Percentiles rank a stretch among this genome's conserved stretches.
Evolutionary conservation across 768 basidiomycete genomes (phyloP).

Genomic region (Lactifluus subvellereus): DNA sequence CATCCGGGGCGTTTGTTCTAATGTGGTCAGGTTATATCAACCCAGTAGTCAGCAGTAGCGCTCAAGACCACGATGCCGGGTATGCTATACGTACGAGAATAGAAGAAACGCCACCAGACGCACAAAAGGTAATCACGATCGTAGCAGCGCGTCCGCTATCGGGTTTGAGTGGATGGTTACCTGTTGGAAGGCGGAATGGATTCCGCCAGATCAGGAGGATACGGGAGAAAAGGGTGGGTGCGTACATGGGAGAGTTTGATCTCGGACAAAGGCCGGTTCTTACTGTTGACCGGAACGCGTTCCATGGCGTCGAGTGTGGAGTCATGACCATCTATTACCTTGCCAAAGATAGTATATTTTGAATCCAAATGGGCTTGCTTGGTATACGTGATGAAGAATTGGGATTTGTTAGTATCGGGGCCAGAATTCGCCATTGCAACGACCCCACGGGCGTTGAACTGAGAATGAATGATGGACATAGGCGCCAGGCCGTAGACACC

Average conservation of each 20-base stretch:
- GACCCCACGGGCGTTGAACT: conserved; percentile 95
- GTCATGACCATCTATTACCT: conserved; percentile 98
- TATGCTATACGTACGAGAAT: not conserved
- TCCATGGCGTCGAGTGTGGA: conserved; percentile 93
- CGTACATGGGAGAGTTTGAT: conserved; percentile 78
- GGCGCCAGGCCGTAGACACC: not conserved
- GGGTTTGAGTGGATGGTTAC: conserved; percentile 93
- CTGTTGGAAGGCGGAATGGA: conserved; percentile 32
- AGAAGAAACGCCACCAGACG: not conserved
- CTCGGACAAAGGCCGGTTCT: conserved; percentile 82
- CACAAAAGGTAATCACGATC: conserved; percentile 19
- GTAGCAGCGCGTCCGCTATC: conserved; percentile 70
- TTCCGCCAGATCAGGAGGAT: not conserved
- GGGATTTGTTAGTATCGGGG: conserved; percentile 86
- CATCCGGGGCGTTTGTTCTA: too few relatives aligned
- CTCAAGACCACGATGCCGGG: not conserved
- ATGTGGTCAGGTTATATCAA: not conserved
- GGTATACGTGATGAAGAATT: conserved; percentile 85
- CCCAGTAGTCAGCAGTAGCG: not conserved
- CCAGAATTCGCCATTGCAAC: conserved; percentile 99
- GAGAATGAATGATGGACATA: conserved; percentile 4
- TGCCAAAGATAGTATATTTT: conserved; percentile 92
- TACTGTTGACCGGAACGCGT: conserved; percentile 81
- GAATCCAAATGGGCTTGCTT: conserved; percentile 94
- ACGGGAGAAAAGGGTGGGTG: conserved; percentile 3